Evolutionary conservation across 2,329 filamentous ascomycete species (phyloP), one percentile per base, ranked within the genome.

Genomic region (Fusarium palustre): DNA sequence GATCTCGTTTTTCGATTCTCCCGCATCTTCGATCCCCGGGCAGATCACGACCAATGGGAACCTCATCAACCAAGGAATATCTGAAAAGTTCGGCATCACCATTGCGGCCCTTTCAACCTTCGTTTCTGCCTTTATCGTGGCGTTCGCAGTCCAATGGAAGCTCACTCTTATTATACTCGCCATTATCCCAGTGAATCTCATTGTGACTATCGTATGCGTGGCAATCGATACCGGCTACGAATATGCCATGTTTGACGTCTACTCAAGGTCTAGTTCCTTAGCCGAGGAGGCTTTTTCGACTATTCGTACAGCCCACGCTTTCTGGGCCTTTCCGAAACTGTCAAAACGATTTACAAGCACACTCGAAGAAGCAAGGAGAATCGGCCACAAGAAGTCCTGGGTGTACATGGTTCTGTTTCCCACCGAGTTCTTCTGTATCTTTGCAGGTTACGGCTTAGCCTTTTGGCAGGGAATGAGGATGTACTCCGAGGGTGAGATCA

Each of bases 391-490:
- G 60, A 86, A 85, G 75, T 80, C 80, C 3, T 75, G 79, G 1
- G 64, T 84, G 6, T 81, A 81, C 45, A 80, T 80, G 18, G 70
- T 83, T 5, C 67, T 85, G 12, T 85, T 83, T 61, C 80, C 81
- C 1, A 74, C 76, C 4, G 81, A 85, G 65, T 85, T 83, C 71
- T 84, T 84, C 59, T 82, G 80, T 58, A 80, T 86, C 22, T 84
- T 82, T 64, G 75, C 80, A 5, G 83, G 82, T 7, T 84, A 84
- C 62, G 82, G 78, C 1, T 75, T 86, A 5, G 82, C 83, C 0
- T 86, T 86, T 59, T 86, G 84, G 84, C 82, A 86, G 60, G 85
- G 84, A 0, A 79, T 85, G 64, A 75, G 77, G 43, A 83, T 86
- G 80, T 82, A 81, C 43, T 69, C 78, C 5, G 72, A 71, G 1